These are phyloP conservation scores for Erythrophleum fordii DNA, from an alignment of 306 rosid species.

Conservation along the genomic window DNA sequence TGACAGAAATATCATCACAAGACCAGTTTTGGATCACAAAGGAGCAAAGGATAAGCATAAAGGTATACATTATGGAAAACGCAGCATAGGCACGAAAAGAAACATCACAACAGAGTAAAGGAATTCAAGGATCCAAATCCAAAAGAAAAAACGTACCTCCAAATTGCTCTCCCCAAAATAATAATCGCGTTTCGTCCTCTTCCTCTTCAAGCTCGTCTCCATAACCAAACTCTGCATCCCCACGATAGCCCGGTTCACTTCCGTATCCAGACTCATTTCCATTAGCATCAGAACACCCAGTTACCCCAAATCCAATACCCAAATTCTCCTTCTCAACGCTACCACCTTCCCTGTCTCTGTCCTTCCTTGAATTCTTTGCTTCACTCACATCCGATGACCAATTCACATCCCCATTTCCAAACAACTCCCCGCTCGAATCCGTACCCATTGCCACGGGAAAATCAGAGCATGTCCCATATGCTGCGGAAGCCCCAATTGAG, in stretches of 20 bases:
- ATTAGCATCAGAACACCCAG: slow-evolving; percentile 73
- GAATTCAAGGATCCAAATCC: background rate
- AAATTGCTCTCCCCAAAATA: slow-evolving; percentile 79
- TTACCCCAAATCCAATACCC: slow-evolving; percentile 65
- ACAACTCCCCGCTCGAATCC: slow-evolving; percentile 96
- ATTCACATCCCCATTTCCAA: slow-evolving; percentile 80
- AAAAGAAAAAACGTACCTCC: slow-evolving; percentile 55
- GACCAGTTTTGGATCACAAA: background rate
- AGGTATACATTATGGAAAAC: background rate
- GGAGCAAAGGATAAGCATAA: background rate
- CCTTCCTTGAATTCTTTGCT: slow-evolving; percentile 79
- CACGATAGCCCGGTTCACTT: slow-evolving; percentile 98
- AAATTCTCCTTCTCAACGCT: slow-evolving; percentile 75
- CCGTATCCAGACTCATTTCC: slow-evolving; percentile 94
- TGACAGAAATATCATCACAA: background rate
- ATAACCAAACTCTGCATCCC: slow-evolving; percentile 96
- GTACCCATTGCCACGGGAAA: slow-evolving; percentile 91
- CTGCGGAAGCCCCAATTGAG: slow-evolving; percentile 92
- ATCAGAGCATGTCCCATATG: slow-evolving; percentile 94
- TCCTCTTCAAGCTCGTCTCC: slow-evolving; percentile 97
- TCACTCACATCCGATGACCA: slow-evolving; percentile 98
- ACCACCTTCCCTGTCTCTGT: slow-evolving; percentile 59
- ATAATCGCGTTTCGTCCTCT: slow-evolving; percentile 76
- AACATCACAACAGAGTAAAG: background rate
- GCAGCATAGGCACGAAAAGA: background rate